Evolutionary conservation across 2,329 filamentous ascomycete genomes (phyloP).

Genomic region (Teratosphaeria destructans): DNA sequence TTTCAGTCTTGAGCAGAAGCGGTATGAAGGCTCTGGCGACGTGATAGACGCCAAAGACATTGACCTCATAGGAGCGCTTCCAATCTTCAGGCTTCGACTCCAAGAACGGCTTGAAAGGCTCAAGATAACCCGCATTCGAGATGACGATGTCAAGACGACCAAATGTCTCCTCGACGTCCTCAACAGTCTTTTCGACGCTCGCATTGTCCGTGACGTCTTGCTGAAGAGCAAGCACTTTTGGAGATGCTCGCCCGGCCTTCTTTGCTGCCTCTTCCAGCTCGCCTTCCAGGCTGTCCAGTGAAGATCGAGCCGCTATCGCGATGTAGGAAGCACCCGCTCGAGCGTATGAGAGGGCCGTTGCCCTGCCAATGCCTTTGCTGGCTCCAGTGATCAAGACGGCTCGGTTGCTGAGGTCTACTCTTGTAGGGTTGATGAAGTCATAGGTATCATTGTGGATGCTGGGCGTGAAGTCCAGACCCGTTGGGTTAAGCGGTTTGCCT

Average conservation of each 20-base stretch:
- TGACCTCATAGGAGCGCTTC: conserved; percentile 37
- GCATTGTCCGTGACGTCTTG: conserved; percentile 34
- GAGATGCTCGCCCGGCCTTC: conserved; percentile 23
- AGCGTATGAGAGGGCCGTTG: conserved; percentile 47
- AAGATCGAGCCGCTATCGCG: conserved; percentile 43
- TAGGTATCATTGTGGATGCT: conserved; percentile 37
- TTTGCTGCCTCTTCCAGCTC: conserved; percentile 30
- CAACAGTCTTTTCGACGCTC: conserved; percentile 28
- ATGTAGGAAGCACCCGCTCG: conserved; percentile 43
- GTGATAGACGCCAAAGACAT: conserved; percentile 36
- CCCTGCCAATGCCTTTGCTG: conserved; percentile 31
- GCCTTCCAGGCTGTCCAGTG: conserved; percentile 28
- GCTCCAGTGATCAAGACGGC: conserved; percentile 44
- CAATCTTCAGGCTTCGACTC: conserved; percentile 31
- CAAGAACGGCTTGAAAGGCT: conserved; percentile 8
- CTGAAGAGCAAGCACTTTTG: conserved; percentile 33
- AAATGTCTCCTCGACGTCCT: conserved; percentile 23
- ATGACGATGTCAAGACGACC: conserved; percentile 28
- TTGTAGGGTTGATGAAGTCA: conserved; percentile 32
- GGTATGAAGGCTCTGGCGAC: conserved; percentile 36
- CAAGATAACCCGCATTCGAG: conserved; percentile 27
- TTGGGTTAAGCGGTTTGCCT: not conserved
- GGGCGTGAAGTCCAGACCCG: conserved; percentile 13
- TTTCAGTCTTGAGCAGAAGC: conserved; percentile 30
- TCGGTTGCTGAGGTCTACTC: conserved; percentile 29